A percentile compares a stretch with the other conserved stretches of the same genome.
These are phyloP conservation scores for Cokeromyces recurvatus DNA, from an alignment of 371 early-diverging fungal genomes.

Conservation along the genomic window DNA sequence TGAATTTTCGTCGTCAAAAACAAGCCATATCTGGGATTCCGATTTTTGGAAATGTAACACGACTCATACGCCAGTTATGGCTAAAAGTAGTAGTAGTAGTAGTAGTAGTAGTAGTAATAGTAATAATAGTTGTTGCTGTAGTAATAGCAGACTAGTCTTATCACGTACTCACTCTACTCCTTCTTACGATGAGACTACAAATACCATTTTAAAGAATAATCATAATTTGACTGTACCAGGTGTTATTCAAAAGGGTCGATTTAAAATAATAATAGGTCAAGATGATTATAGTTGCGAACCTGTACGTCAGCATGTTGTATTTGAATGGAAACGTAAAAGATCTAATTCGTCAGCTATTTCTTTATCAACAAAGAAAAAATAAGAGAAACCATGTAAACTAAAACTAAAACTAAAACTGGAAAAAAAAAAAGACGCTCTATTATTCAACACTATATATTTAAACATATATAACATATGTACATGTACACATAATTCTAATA, in stretches of 20 bases:
- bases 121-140: neutral
- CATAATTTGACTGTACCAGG: conserved; percentile 12
- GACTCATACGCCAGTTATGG: too few relatives aligned
- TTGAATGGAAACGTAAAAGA: conserved; percentile 44
- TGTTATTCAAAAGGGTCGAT: conserved; percentile 36
- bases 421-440: too few relatives aligned
- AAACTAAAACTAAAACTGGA: too few relatives aligned
- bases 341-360: conserved; percentile 17
- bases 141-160: neutral
- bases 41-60: conserved; percentile 30
- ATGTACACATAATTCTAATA: too few relatives aligned
- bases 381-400: too few relatives aligned
- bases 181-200: neutral
- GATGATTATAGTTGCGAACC: conserved; percentile 18
- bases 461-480: too few relatives aligned
- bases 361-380: too few relatives aligned
- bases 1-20: conserved; percentile 17
- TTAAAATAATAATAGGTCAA: conserved; percentile 37
- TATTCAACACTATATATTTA: too few relatives aligned
- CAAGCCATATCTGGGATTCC: conserved; percentile 36
- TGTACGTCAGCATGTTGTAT: conserved; percentile 28
- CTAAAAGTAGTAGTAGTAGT: too few relatives aligned
- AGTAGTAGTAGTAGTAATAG: neutral
- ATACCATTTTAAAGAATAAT: too few relatives aligned
- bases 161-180: conserved; percentile 2